Conservation (phyloP, 2,329 filamentous ascomycete species). For the Torrubiella hemipterigena region DNA sequence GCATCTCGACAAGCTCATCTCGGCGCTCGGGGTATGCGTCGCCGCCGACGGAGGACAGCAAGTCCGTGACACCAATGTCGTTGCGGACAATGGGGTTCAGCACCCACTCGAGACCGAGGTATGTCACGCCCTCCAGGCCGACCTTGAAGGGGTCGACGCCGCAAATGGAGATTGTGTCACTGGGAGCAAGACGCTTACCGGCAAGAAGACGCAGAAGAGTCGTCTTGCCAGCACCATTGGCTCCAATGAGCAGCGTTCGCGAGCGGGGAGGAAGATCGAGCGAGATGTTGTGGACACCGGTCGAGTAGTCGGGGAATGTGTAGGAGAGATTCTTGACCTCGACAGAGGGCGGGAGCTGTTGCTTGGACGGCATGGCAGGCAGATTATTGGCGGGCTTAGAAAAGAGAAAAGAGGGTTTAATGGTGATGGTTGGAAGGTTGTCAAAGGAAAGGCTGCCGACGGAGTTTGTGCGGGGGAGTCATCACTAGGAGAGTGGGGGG, state of each 20-base stretch:
- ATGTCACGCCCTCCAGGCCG: conserved; percentile 85
- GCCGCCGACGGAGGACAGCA: conserved; percentile 77
- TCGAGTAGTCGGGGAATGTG: conserved; percentile 73
- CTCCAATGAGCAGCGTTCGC: conserved; percentile 84
- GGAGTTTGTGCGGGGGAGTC: too few species aligned
- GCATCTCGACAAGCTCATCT: conserved; percentile 75
- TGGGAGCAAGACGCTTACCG: conserved; percentile 84
- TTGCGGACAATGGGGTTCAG: conserved; percentile 92
- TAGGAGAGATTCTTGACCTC: conserved; percentile 69
- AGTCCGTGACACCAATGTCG: conserved; percentile 82
- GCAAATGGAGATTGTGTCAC: conserved; percentile 60
- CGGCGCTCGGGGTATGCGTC: conserved; percentile 69
- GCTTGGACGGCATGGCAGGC: conserved; percentile 14
- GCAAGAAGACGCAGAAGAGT: conserved; percentile 89
- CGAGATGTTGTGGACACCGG: conserved; percentile 62
- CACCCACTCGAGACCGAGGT: conserved; percentile 96
- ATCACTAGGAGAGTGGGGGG: too few species aligned
- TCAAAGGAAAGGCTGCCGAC: too few species aligned
- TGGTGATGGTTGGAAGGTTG: too few species aligned
- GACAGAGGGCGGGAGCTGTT: conserved; percentile 45
- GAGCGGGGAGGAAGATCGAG: conserved; percentile 71
- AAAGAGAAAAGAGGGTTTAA: background rate
- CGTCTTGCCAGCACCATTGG: conserved; percentile 95
- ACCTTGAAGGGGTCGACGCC: conserved; percentile 88
- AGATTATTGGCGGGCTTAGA: background rate